Base-by-base conservation (phyloP, 768 basidiomycete genomes). In the Lactarius evosmus region DNA sequence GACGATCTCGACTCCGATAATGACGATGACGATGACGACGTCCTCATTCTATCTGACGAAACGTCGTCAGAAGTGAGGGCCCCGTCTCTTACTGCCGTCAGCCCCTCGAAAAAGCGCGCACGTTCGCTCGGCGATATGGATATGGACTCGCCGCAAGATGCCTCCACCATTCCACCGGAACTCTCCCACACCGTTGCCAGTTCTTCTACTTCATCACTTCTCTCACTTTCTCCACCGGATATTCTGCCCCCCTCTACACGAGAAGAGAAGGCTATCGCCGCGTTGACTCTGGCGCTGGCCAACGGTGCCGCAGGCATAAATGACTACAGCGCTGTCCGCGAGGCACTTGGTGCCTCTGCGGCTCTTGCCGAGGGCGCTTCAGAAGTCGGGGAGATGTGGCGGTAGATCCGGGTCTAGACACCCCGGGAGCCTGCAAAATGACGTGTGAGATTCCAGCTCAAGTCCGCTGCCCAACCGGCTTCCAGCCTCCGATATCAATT, bases 311-410 rank as follows among this genome's bases (percentile, higher is more conserved):
- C 82, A 6, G 79, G 84, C 30, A 70, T 87, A 41, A 79, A 78
- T 58, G 85, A 87, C 69, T 87, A 86, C 61, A 75, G 76, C 58
- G 78, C 81, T 1, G 74, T 83, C 38, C 78, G 76, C 61, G 74
- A 75, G 34, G 67, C 78, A 46, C 75, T 83, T 52, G 70, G 69
- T 9, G 66, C 70, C 14, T 27, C 67, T 63, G 17, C 67, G 73
- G 61, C 60, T 58, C 60, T 67, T 72, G 25, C 65, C 67, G 25
- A 65, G 62, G 63, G 80, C 82, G 55, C 78, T 75, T 78, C 77
- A 4, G 61, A 83, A 63, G 79, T 78, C 8, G 86, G 86, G 38
- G 85, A 85, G 66, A 75, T 87, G 72, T 87, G 85, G 85, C 78
- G 78, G 22, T 52, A 57, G 57, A 34, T 53, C 54, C 17, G 25